Base-by-base conservation (phyloP, 2,329 filamentous ascomycete species). In the Pseudogymnoascus destructans region DNA sequence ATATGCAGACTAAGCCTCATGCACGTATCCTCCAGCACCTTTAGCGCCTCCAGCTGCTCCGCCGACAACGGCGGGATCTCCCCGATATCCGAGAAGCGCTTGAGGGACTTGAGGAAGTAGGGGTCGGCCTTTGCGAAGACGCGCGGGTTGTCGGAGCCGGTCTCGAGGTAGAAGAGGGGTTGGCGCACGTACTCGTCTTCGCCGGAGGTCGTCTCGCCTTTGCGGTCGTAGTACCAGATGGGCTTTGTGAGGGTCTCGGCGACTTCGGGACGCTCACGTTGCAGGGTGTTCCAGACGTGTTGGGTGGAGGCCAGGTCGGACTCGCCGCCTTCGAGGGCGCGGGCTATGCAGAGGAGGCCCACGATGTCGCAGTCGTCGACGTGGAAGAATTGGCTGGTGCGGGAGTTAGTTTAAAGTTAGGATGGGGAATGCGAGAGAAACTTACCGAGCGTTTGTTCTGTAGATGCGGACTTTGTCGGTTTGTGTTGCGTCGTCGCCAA, bases 391-490 rank as follows among this genome's bases (percentile, higher is more conserved):
- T 93, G 87, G 8, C 82, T 77, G 27, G 38, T 11, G 19, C 1
- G 19, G 5, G 5, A 21, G 42, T 55, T 17, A 60, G 63, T 55
- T n/a, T 21, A 21, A 10, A 5, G 9, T 6, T 13, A 17, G 9
- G 5, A 23, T 21, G 19, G 17, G 3, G 32, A 33, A 13, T 27
- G 36, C n/a, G 40, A 33, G 33, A 38, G 8, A 40, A 40, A 19
- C 67, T 58, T 69, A 77, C 69, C 82, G 77, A 57, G 89, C 89
- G 63, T 89, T 88, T 1, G 90, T 95, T 63, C 90, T 81, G 75
- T 95, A 95, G 72, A 95, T 95, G 65, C 90, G 85, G 61, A 95
- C 89, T 65, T 84, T 86, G 73, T 95, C 86, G 66, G 89, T 95
- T 73, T 90, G 84, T 3, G 77, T 81, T 23, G 85, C 77, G 69